phyloP scores from a whole-genome alignment of 1,284 basidiomycete species.

The Sanghuangporus weigelae region DNA sequence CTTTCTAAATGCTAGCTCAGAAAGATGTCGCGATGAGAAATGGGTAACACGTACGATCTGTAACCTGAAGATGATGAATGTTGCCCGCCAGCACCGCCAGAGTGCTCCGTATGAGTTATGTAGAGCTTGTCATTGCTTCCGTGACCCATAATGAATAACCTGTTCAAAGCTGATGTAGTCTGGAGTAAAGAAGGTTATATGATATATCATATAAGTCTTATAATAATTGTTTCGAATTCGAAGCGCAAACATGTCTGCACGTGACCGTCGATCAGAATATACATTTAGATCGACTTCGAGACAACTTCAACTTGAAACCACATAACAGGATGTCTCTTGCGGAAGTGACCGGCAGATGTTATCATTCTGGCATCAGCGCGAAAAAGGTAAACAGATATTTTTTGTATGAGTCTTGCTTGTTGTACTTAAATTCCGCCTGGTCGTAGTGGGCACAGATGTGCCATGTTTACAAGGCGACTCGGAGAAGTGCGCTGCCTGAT shows the following conservation, averaged over 20 bases:
- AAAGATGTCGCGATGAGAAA: neutral
- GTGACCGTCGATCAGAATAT: neutral
- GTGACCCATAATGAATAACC: slow-evolving; percentile 56
- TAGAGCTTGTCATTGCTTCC: slow-evolving; percentile 83
- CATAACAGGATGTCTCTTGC: slow-evolving; percentile 49
- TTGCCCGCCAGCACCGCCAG: slow-evolving; percentile 72
- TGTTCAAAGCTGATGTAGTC: too few relatives aligned
- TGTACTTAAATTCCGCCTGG: slow-evolving; percentile 10
- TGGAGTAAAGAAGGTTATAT: too few relatives aligned
- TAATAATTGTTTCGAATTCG: too few relatives aligned
- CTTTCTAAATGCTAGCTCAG: slow-evolving; percentile 42
- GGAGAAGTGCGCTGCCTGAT: neutral
- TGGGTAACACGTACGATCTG: slow-evolving; percentile 47
- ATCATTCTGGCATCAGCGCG: slow-evolving; percentile 59
- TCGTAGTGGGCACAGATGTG: slow-evolving; percentile 44
- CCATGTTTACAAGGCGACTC: slow-evolving; percentile 4
- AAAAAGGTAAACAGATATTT: slow-evolving; percentile 57
- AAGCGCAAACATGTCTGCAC: neutral
- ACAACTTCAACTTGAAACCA: neutral
- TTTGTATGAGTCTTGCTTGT: neutral
- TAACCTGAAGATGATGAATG: slow-evolving; percentile 69
- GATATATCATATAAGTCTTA: too few relatives aligned
- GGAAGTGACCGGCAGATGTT: slow-evolving; percentile 64
- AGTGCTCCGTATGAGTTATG: slow-evolving; percentile 81
- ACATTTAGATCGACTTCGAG: neutral